phyloP scores from a whole-genome alignment of 1,284 basidiomycete genomes.

The Malassezia slooffiae region DNA sequence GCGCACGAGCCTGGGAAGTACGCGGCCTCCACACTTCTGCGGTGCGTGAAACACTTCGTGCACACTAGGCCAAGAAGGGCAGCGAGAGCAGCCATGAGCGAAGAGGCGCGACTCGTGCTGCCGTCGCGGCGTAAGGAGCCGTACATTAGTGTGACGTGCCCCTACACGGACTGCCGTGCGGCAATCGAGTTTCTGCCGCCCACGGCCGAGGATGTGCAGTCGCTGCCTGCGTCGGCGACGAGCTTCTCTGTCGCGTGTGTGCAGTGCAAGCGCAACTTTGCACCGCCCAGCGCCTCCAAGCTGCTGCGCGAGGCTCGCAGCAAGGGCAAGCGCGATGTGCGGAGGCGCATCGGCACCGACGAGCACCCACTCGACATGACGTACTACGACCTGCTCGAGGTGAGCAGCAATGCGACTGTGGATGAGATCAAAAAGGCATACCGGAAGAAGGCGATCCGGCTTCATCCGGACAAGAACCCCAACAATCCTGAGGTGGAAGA shows the following conservation, averaged over 20 bases:
- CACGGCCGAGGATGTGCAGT: conserved; percentile 15
- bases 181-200: conserved; percentile 40
- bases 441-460: conserved; percentile 83
- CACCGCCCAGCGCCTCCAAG: conserved; percentile 36
- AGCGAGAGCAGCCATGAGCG: too few species aligned
- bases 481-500: conserved; percentile 85
- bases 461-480: conserved; percentile 65
- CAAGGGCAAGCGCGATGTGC: conserved; percentile 31
- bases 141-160: conserved; percentile 32
- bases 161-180: conserved; percentile 33
- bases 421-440: conserved; percentile 95
- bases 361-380: conserved; percentile 43
- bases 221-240: conserved; percentile 25
- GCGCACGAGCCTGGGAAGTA: conserved; percentile 1
- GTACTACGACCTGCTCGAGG: conserved; percentile 58
- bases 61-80: too few species aligned
- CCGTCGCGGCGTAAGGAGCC: conserved; percentile 35
- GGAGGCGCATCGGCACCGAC: conserved; percentile 44
- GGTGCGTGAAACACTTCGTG: too few species aligned
- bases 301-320: conserved; percentile 28
- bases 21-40: background rate
- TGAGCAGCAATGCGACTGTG: conserved; percentile 61
- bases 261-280: conserved; percentile 36
- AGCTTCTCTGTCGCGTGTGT: conserved; percentile 42
- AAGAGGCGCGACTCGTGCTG: conserved; percentile 13